Percentiles rank a stretch among this genome's conserved stretches.
Conservation (phyloP, 805 yeast species). For the Lipomyces anomalus region DNA sequence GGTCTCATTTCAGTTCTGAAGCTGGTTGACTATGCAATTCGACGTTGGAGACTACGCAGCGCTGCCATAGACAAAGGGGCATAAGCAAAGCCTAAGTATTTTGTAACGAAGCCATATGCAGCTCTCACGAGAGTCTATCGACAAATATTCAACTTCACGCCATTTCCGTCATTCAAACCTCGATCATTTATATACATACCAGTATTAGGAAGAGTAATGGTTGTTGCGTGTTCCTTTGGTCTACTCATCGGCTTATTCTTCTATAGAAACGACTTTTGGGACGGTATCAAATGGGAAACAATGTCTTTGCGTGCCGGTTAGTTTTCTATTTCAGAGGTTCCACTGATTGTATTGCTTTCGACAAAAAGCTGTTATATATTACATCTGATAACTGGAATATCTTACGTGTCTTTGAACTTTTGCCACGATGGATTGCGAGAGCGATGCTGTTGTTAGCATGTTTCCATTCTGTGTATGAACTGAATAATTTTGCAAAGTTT, state of each 20-base stretch:
- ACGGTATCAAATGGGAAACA: conserved; percentile 21
- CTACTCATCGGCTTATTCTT: conserved; percentile 24
- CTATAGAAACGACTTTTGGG: conserved; percentile 8
- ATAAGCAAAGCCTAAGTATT: not conserved
- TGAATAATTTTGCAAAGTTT: conserved; percentile 22
- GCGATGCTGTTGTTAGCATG: conserved; percentile 25
- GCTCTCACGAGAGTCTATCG: conserved; percentile 10
- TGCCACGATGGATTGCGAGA: conserved; percentile 30
- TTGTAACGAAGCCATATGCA: not conserved
- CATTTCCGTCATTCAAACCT: conserved; percentile 1
- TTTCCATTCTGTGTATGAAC: conserved; percentile 25
- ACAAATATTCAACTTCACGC: conserved; percentile 8
- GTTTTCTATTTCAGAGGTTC: conserved; percentile 28
- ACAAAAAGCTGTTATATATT: conserved; percentile 22
- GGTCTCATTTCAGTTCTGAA: conserved; percentile 13
- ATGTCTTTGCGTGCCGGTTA: conserved; percentile 27
- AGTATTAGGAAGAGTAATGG: conserved; percentile 11
- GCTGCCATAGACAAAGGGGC: conserved; percentile 5
- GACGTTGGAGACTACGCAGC: conserved; percentile 3
- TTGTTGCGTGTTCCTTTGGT: conserved; percentile 16
- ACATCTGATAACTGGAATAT: conserved; percentile 23
- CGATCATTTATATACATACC: conserved; percentile 9
- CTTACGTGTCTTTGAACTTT: conserved; percentile 24
- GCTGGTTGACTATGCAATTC: not conserved
- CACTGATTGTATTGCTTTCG: conserved; percentile 27